phyloP scores from a whole-genome alignment of 139 green algal genomes.

The Haematococcus sp. region DNA sequence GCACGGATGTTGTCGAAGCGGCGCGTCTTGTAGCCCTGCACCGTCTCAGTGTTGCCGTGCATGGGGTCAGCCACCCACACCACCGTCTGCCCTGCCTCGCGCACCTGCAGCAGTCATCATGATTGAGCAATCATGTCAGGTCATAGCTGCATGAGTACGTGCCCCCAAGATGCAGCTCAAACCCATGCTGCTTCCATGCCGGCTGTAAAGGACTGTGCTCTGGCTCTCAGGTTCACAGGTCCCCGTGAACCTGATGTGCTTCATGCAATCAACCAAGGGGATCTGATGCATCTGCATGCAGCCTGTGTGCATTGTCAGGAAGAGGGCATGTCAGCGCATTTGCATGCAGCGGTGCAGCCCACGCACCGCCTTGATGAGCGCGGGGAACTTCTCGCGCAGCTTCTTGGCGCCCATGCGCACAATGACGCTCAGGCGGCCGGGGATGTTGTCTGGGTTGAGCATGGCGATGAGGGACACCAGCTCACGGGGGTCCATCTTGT shows the following conservation, averaged over 20 bases:
- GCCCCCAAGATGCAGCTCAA: too few species aligned
- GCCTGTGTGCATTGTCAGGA: neutral
- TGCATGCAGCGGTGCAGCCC: neutral
- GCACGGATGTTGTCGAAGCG: constrained; percentile 87
- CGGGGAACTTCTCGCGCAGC: constrained; percentile 76
- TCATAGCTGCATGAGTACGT: neutral
- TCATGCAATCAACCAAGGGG: too few species aligned
- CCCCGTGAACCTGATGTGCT: too few species aligned
- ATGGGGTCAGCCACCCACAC: constrained; percentile 98
- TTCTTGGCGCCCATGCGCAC: constrained; percentile 95
- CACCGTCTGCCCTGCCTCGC: constrained; percentile 73
- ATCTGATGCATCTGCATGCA: too few species aligned
- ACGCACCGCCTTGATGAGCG: constrained; percentile 75
- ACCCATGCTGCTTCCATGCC: too few species aligned
- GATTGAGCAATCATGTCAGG: constrained; percentile 1
- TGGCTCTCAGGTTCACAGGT: too few species aligned
- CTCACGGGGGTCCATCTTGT: constrained; percentile 93
- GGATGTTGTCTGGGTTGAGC: constrained; percentile 94
- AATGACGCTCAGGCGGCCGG: constrained; percentile 91
- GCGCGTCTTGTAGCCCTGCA: constrained; percentile 93
- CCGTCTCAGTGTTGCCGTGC: constrained; percentile 98
- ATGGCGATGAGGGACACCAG: constrained; percentile 86
- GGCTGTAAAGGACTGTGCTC: too few species aligned
- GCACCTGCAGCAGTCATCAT: neutral
- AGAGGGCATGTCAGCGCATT: neutral